These are phyloP conservation scores for Colletotrichum sp. DNA, from an alignment of 2,329 filamentous ascomycete species.

Conservation along the genomic window DNA sequence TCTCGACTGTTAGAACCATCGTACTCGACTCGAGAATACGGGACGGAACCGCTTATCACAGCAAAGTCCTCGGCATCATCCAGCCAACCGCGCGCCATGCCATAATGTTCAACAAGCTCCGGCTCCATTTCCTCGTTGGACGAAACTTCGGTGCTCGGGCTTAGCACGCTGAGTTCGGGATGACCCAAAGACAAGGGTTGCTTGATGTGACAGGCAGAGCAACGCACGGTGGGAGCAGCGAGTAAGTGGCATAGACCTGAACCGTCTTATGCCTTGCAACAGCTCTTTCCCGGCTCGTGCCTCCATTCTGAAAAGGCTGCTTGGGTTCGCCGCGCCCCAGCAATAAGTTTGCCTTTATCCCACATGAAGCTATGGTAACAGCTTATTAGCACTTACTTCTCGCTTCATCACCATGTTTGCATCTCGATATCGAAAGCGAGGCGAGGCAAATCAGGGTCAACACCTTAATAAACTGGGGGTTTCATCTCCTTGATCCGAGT, in stretches of 20 bases:
- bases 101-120: not conserved
- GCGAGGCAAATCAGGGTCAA: not conserved
- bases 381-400: constrained; percentile 7
- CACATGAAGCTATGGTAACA: constrained; percentile 13
- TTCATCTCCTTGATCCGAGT: not conserved
- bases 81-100: not conserved
- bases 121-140: not conserved
- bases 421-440: not conserved
- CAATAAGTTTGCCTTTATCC: not conserved
- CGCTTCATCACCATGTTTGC: not conserved
- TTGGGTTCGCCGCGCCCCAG: not conserved
- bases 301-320: not conserved
- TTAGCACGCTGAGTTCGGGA: not conserved
- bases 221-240: not conserved
- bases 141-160: constrained; percentile 3
- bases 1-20: not conserved
- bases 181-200: not conserved
- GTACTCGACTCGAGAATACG: not conserved
- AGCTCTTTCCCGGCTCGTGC: not conserved
- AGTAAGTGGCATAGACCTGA: not conserved
- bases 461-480: not conserved
- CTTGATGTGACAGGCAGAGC: constrained; percentile 1
- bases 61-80: not conserved
- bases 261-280: not conserved
- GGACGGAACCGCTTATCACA: not conserved